These are phyloP conservation scores for Pichia ethanolica DNA, from an alignment of 805 yeast species.

Conservation along the genomic window DNA sequence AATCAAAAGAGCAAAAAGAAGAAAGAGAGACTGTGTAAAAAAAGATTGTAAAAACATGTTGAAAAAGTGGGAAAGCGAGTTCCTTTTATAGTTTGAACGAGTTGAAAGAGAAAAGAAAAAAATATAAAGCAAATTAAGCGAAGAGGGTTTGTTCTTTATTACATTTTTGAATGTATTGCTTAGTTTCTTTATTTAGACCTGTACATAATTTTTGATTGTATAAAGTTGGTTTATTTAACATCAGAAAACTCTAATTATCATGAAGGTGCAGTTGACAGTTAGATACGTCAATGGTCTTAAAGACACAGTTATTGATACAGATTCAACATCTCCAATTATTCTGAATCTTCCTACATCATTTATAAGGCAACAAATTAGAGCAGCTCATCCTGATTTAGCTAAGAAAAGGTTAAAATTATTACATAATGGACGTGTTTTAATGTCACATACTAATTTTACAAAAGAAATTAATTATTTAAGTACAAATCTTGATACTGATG, in stretches of 20 bases:
- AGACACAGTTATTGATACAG: conserved; percentile 35
- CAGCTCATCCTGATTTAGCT: conserved; percentile 21
- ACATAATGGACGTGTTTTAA: conserved; percentile 59
- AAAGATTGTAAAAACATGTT: neutral
- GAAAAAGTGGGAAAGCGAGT: too few species aligned
- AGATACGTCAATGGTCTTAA: conserved; percentile 40
- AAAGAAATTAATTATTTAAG: conserved; percentile 34
- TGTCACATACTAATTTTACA: conserved; percentile 47
- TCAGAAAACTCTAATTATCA: neutral
- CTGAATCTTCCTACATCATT: conserved; percentile 31
- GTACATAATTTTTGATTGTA: too few species aligned
- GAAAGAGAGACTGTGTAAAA: neutral
- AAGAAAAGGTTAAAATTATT: conserved; percentile 53
- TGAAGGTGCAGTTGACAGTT: conserved; percentile 21
- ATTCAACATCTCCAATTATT: conserved; percentile 9
- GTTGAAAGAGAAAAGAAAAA: too few species aligned
- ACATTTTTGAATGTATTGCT: too few species aligned
- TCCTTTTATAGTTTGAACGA: too few species aligned
- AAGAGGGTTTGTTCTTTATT: too few species aligned
- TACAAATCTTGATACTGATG: conserved; percentile 5
- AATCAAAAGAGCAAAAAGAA: conserved; percentile 1
- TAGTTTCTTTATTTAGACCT: too few species aligned
- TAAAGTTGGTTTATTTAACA: too few species aligned
- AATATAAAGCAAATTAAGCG: too few species aligned
- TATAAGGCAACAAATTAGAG: conserved; percentile 38